Base-by-base conservation (phyloP, 306 rosid genomes). In the Prunus dulcis region DNA sequence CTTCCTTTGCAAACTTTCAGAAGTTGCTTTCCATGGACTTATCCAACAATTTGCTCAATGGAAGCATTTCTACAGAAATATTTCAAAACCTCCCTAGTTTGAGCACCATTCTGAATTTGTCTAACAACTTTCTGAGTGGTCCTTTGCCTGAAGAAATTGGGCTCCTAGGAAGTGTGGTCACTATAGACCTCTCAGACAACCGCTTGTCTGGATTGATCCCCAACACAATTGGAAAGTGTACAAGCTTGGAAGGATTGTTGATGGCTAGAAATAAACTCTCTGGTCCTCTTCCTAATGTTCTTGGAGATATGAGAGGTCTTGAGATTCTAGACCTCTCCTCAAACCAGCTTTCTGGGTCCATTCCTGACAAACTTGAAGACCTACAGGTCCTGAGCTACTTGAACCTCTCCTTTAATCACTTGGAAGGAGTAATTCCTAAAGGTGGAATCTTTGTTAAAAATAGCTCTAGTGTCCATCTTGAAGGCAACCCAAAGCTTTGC, bases 401-500 rank as follows among this genome's bases (percentile, higher is more conserved):
- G 71, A 87, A 92, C 81, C 82, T 90, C 5, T 89, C 97, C 34
- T 85, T 79, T 12, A 92, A 92, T 79, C 77, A 87, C 43, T 62
- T 92, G 15, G 96, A 92, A 78, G 97, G 96, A 47, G 72, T 3
- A 38, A 74, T 88, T 86, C 96, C 91, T 4, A 74, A 68, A 12
- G 84, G 80, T 43, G 93, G 96, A 65, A 73, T 91, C 43, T 88
- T 90, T 50, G 30, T 38, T 72, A 55, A 5, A 60, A 84, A 88
- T 67, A 25, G 25, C 60, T 84, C 89, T 4, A 41, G 32, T 62
- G 84, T 87, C 49, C 81, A 87, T 67, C 76, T 90, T 22, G 93
- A 87, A 86, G 96, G 96, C 51, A 93, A 90, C 67, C 74, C 27
- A 71, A 85, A 86, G 49, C 84, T 93, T 69, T 93, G 96, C 78